Conservation (phyloP, 164 flowering plant species). For the Tinospora cordifolia region DNA sequence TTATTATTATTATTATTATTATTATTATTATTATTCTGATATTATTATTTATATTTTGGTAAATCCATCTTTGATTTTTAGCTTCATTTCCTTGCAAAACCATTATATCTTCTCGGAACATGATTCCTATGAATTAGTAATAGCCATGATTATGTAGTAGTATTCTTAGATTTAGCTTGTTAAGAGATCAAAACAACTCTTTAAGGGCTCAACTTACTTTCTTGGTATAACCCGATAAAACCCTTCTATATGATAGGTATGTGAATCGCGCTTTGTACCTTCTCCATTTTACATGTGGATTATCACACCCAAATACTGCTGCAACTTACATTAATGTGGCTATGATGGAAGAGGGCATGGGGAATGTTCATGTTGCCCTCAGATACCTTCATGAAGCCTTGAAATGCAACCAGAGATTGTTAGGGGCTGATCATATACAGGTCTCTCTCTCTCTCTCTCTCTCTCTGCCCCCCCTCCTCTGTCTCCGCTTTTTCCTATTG, state of each 20-base stretch:
- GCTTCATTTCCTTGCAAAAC: neutral
- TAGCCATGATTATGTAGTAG: too few relatives aligned
- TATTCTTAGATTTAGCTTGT: neutral
- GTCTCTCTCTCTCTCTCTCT: constrained; percentile 31
- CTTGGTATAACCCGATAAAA: neutral
- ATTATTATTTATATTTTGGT: too few relatives aligned
- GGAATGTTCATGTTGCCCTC: constrained; percentile 83
- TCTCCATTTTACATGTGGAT: constrained; percentile 80
- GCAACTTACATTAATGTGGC: constrained; percentile 93
- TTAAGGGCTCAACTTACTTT: neutral
- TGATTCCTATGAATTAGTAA: neutral
- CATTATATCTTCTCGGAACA: neutral
- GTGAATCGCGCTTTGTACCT: constrained; percentile 84
- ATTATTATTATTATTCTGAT: too few relatives aligned
- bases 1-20: neutral
- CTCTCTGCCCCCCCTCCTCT: neutral
- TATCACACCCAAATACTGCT: constrained; percentile 89
- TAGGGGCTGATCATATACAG: constrained; percentile 90
- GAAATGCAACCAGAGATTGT: constrained; percentile 71
- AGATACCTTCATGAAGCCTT: constrained; percentile 93
- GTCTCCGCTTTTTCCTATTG: neutral
- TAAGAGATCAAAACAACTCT: neutral
- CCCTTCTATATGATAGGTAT: constrained; percentile 37
- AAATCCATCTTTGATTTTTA: neutral
- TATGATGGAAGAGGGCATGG: constrained; percentile 98